phyloP scores from a whole-genome alignment of 495 filamentous ascomycete genomes.

The Trichoderma asperelloides region DNA sequence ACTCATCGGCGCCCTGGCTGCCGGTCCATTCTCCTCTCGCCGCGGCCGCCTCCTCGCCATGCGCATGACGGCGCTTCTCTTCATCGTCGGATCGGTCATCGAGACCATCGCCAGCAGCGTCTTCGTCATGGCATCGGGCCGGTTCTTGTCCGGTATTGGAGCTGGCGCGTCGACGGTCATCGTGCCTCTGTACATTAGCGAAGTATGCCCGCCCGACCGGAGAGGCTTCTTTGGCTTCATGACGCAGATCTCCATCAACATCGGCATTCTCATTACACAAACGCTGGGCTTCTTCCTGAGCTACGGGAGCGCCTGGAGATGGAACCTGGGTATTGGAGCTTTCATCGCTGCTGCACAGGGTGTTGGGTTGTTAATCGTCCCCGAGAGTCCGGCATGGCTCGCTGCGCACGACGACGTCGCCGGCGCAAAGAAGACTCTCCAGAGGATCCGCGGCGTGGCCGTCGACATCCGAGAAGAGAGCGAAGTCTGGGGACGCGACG shows the following conservation, averaged over 20 bases:
- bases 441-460: slow-evolving; percentile 62
- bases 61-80: slow-evolving; percentile 64
- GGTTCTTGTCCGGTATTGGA: slow-evolving; percentile 72
- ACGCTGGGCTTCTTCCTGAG: slow-evolving; percentile 80
- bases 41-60: slow-evolving; percentile 68
- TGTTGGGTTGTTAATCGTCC: slow-evolving; percentile 57
- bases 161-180: slow-evolving; percentile 83
- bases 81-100: slow-evolving; percentile 62
- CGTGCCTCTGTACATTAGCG: slow-evolving; percentile 93
- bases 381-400: slow-evolving; percentile 82
- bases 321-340: slow-evolving; percentile 69
- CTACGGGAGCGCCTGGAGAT: slow-evolving; percentile 65
- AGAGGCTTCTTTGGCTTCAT: slow-evolving; percentile 84
- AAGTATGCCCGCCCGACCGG: slow-evolving; percentile 69
- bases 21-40: slow-evolving; percentile 61
- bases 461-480: slow-evolving; percentile 69
- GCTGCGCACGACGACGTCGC: slow-evolving; percentile 55
- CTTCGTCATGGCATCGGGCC: slow-evolving; percentile 55
- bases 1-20: slow-evolving; percentile 67
- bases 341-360: slow-evolving; percentile 56
- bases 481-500: slow-evolving; percentile 46
- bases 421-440: slow-evolving; percentile 55
- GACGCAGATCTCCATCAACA: slow-evolving; percentile 88
- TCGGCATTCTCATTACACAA: slow-evolving; percentile 84
- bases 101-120: slow-evolving; percentile 66